Base-by-base conservation (phyloP, 2,329 filamentous ascomycete genomes). In the Raffaelea ambrosiae region DNA sequence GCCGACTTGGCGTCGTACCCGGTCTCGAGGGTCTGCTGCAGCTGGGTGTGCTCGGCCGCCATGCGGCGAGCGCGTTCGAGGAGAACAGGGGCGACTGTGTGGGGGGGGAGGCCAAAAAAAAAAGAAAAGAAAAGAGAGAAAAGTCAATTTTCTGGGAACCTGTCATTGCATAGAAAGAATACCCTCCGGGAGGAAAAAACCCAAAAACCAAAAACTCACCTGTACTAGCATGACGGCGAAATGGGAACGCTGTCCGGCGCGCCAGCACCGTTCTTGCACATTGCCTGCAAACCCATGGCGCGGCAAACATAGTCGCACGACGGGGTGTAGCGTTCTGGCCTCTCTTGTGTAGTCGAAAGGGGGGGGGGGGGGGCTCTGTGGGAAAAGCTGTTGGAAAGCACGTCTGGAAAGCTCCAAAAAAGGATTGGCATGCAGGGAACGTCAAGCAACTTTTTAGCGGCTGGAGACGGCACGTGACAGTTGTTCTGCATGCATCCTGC, bases 41-140 rank as follows among this genome's bases (percentile, higher is more conserved):
- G 68, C 40, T 68, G 62, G 26, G 72, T 68, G 57, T 84, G 74
- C 54, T 86, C 81, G 53, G 66, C 65, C 0, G 77, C 68, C 40
- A 85, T 66, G 50, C 69, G 69, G 29, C 73, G 71, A 9, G 82
- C 82, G 52, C 82, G 76, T 39, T 73, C 69, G 49, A 86, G 71
- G 46, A 86, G 72, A 39, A 73, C 72, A 10, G 70, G 66, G 1
- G 78, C 75, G 20, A 79, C 67, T 13, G 59, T 56, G 33, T n/a
- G n/a, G n/a, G n/a, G n/a, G n/a, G n/a, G n/a, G n/a, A n/a, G n/a
- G n/a, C n/a, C n/a, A n/a, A n/a, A 9, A 16, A 9, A 9, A 33
- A 16, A 9, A 16, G 31, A 16, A 33, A 33, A 16, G 16, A 16
- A 33, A 16, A 33, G 31, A 33, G 31, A 33, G 9, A 33, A n/a